phyloP scores from a whole-genome alignment of 371 early-diverging fungal species.

The Mucor velutinosus region DNA sequence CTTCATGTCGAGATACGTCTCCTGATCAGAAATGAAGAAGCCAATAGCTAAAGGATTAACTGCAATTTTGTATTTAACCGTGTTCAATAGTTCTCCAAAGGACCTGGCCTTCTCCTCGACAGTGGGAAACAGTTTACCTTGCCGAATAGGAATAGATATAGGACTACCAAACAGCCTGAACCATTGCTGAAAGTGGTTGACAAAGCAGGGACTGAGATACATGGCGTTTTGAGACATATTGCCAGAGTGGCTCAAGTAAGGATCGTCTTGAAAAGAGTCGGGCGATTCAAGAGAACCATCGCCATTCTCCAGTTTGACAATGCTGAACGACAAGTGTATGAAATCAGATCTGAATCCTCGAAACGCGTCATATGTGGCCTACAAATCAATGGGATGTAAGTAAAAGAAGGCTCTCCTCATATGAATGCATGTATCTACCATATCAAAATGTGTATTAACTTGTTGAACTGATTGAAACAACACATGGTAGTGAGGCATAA shows the following conservation, averaged over 20 bases:
- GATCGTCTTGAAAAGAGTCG: background rate
- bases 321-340: constrained; percentile 64
- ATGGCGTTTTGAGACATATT: constrained; percentile 37
- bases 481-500: constrained; percentile 48
- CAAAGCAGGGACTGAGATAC: constrained; percentile 46
- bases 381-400: background rate
- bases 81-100: constrained; percentile 40
- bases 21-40: constrained; percentile 46
- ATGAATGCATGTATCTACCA: constrained; percentile 26
- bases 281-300: background rate
- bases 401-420: background rate
- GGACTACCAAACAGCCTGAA: constrained; percentile 48
- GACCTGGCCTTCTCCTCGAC: constrained; percentile 34
- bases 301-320: constrained; percentile 24
- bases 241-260: background rate
- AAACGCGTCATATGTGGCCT: constrained; percentile 60
- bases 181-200: constrained; percentile 45
- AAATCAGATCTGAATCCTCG: constrained; percentile 67
- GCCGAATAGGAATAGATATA: constrained; percentile 47
- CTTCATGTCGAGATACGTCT: constrained; percentile 15
- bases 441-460: constrained; percentile 27
- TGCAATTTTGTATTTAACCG: constrained; percentile 45
- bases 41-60: constrained; percentile 43
- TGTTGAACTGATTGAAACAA: constrained; percentile 38
- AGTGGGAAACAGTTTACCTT: constrained; percentile 36